Percentiles rank a stretch among this genome's conserved stretches.
phyloP scores from a whole-genome alignment of 176 grass and related monocot species.

The Oryza coarctata region DNA sequence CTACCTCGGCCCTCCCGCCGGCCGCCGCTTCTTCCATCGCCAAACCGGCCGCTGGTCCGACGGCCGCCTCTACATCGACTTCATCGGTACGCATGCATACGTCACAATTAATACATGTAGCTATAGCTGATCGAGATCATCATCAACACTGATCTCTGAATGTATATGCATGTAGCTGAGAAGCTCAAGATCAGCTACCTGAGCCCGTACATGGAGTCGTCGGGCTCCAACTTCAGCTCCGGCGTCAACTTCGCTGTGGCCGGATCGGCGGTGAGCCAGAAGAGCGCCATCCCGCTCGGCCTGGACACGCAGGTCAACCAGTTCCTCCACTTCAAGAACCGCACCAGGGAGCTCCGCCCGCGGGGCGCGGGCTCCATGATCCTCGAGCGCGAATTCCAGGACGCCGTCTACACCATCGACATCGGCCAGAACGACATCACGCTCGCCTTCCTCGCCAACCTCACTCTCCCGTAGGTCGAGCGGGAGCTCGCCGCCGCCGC shows the following conservation, averaged over 20 bases:
- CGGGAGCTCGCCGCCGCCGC: not conserved
- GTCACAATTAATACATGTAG: too few relatives aligned
- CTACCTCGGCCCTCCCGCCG: slow-evolving; percentile 34
- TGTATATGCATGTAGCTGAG: slow-evolving; percentile 21
- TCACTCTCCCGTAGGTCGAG: slow-evolving; percentile 3
- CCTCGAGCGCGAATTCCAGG: not conserved
- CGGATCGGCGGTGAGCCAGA: slow-evolving; percentile 13
- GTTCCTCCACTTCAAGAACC: slow-evolving; percentile 39
- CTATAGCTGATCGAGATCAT: not conserved
- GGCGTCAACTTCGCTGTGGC: slow-evolving; percentile 36
- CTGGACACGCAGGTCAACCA: slow-evolving; percentile 35
- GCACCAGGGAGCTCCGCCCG: slow-evolving; percentile 9
- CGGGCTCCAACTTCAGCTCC: slow-evolving; percentile 29
- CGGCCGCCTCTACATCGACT: slow-evolving; percentile 36
- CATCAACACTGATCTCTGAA: not conserved
- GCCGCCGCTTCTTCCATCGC: slow-evolving; percentile 40
- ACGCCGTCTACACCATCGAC: slow-evolving; percentile 32
- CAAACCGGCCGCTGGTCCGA: slow-evolving; percentile 36
- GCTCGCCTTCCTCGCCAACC: slow-evolving; percentile 33
- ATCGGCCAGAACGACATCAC: slow-evolving; percentile 32
- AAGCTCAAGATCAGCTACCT: slow-evolving; percentile 33
- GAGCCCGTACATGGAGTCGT: slow-evolving; percentile 41
- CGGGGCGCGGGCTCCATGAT: slow-evolving; percentile 19
- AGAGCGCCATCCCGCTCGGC: slow-evolving; percentile 6
- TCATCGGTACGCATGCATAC: slow-evolving; percentile 21